Evolutionary conservation across 176 grass and related monocot genomes (phyloP), one percentile per base, ranked within the genome.

Genomic region (Phragmites australis): DNA sequence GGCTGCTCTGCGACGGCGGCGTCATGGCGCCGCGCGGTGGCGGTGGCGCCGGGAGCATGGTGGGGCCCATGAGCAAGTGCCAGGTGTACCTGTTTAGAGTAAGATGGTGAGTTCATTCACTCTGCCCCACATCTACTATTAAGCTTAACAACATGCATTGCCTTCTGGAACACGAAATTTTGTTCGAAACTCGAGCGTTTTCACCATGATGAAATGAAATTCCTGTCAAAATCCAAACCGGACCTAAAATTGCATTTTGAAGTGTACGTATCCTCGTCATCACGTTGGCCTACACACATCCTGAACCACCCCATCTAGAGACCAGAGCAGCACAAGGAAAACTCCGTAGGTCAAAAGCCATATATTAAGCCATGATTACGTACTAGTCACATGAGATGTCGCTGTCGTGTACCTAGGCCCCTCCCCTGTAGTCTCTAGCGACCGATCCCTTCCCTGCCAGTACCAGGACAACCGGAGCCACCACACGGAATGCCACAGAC

Each of bases 51-150:
- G 82, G 51, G 12, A 59, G 43, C 15, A 50, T 2, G 7, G 50
- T 50, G 12, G 75, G 56, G 52, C 56, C 69, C 27, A 92, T 90
- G 81, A 87, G 79, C 77, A 92, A 82, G 52, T 97, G 95, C 48
- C 92, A 89, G 66, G 64, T 91, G 68, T 90, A 87, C 88, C 78
- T 94, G 44, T 66, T 97, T 52, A 94, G 82, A 91, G 49, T 89
- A 61, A 72, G 75, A 97, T 97, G 94, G 94, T 97, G 47, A 85
- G 83, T 82, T 76, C 46, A 10, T 17, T 67, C 17, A 30, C 18
- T 30, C 6, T 34, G 2, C 22, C 0, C 25, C 10, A 42, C 27
- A 8, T 72, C 8, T 64, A 70, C 40, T 8, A 43, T 43, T 8
- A 9, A 43, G 6, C 9, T 9, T 43, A 6, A 43, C 41, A 6